A percentile compares a stretch with the other conserved stretches of the same genome.
Evolutionary conservation across 768 basidiomycete species (phyloP).

Genomic region (Tricholoma matsutake): DNA sequence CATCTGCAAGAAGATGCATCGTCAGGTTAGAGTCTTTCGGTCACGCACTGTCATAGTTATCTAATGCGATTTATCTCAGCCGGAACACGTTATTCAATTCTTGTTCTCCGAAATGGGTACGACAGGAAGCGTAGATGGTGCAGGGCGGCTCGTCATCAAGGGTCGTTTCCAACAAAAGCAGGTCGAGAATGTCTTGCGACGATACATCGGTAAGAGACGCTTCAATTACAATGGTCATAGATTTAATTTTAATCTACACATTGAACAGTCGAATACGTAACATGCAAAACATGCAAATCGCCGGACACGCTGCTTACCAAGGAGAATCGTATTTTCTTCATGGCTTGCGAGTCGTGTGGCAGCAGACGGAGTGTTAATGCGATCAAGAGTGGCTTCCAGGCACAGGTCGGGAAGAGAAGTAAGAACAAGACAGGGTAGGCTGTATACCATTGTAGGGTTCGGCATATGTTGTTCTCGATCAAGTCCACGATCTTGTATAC

Average conservation of each 20-base stretch:
- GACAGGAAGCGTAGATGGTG: slow-evolving; percentile 91
- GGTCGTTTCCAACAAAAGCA: slow-evolving; percentile 99
- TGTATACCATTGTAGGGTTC: not conserved
- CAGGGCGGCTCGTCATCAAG: slow-evolving; percentile 90
- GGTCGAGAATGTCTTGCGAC: slow-evolving; percentile 92
- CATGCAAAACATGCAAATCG: slow-evolving; percentile 99
- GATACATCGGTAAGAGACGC: slow-evolving; percentile 84
- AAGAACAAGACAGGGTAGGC: slow-evolving; percentile 70
- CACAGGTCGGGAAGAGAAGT: slow-evolving; percentile 87
- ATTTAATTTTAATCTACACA: not conserved
- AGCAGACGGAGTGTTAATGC: slow-evolving; percentile 88
- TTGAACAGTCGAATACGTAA: slow-evolving; percentile 88
- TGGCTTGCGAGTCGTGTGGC: slow-evolving; percentile 89
- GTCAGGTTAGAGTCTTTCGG: slow-evolving; percentile 43
- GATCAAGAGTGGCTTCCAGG: slow-evolving; percentile 99
- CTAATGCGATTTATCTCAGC: slow-evolving; percentile 34
- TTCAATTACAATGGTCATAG: not conserved
- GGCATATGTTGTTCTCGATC: no score
- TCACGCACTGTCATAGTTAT: not conserved
- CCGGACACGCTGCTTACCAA: slow-evolving; percentile 95
- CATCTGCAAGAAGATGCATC: slow-evolving; percentile 98
- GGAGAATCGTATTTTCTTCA: slow-evolving; percentile 99
- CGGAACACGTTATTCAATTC: slow-evolving; percentile 97
- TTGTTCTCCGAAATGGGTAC: slow-evolving; percentile 99
- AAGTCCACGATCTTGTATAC: no score